Evolutionary conservation across 768 basidiomycete species (phyloP), one percentile per base, ranked within the genome.

Genomic region (Hypsizygus marmoreus): DNA sequence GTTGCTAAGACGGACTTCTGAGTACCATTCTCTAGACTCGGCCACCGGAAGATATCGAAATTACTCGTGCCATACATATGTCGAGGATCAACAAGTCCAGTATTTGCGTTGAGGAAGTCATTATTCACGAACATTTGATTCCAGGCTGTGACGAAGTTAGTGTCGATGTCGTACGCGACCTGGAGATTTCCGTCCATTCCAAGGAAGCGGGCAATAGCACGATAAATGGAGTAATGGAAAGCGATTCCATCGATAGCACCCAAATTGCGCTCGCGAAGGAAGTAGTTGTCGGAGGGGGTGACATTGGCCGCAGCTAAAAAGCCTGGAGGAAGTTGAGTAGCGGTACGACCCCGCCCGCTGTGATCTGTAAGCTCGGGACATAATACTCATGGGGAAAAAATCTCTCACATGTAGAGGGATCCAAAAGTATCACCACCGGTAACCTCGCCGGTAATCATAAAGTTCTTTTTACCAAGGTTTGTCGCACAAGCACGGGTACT

Each of bases 171-270:
- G 65, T 86, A 95, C 8, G 91, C 93, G 42, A 92, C 94, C 50
- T 86, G 79, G 25, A 97, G 74, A 63, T 97, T 95, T 57, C 94
- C 94, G 60, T 97, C 94, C 92, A 95, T 95, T 42, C 93, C 94
- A 36, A 95, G 76, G 72, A 94, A 91, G 39, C 94, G 88, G 23
- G 84, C 72, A 41, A 95, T 69, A 2, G 88, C 71, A 47, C 94
- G 94, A 61, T 97, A 95, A 43, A 86, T 86, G 35, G 94, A 95
- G 65, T 95, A 97, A 64, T 97, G 94, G 74, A 95, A 95, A 1
- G 94, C 93, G 36, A 84, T 82, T 26, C 74, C 73, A 56, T 97
- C 94, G 39, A 97, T 72, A 17, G 68, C 86, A 47, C 79, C 81
- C 14, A 75, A 58, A 5, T 72, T 71, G 12, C 75, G 71, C 7